A percentile compares a stretch with the other conserved stretches of the same genome.
Evolutionary conservation across 176 grass and related monocot genomes (phyloP).

Genomic region (Oryza punctata): DNA sequence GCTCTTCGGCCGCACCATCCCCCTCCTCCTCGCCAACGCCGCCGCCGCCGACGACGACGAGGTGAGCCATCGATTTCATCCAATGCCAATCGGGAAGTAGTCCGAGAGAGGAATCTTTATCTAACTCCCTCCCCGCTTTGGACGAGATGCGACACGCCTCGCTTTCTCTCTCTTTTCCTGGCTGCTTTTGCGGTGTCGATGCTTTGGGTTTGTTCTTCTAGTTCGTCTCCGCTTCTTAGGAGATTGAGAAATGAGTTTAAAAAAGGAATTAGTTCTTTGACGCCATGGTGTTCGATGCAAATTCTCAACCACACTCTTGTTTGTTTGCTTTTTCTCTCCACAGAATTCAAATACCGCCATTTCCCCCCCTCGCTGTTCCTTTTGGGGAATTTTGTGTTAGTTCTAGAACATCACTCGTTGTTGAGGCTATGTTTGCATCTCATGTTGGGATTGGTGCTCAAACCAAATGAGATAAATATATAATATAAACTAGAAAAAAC

Average conservation of each 20-base stretch:
- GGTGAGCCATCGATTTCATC: conserved; percentile 21
- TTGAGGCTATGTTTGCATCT: too few species aligned
- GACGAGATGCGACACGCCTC: neutral
- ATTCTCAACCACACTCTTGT: conserved; percentile 7
- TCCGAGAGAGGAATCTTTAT: neutral
- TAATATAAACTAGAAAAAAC: too few species aligned
- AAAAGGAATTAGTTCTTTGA: neutral
- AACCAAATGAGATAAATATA: too few species aligned
- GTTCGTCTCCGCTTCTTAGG: neutral
- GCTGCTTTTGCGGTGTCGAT: conserved; percentile 26
- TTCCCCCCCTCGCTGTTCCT: neutral
- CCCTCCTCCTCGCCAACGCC: conserved; percentile 20
- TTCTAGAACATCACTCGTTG: too few species aligned
- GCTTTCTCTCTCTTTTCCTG: neutral
- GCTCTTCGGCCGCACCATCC: conserved; percentile 65
- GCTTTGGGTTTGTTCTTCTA: neutral
- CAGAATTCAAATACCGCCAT: neutral
- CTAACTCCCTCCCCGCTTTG: conserved; percentile 3
- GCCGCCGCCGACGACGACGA: neutral
- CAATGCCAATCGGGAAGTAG: neutral
- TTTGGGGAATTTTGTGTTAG: too few species aligned
- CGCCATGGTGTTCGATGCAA: conserved; percentile 8
- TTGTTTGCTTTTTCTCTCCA: neutral
- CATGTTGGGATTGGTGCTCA: too few species aligned
- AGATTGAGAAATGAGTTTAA: neutral